A percentile compares a stretch with the other conserved stretches of the same genome.
Conservation (phyloP, 495 filamentous ascomycete genomes). For the Xylaria telfairii region DNA sequence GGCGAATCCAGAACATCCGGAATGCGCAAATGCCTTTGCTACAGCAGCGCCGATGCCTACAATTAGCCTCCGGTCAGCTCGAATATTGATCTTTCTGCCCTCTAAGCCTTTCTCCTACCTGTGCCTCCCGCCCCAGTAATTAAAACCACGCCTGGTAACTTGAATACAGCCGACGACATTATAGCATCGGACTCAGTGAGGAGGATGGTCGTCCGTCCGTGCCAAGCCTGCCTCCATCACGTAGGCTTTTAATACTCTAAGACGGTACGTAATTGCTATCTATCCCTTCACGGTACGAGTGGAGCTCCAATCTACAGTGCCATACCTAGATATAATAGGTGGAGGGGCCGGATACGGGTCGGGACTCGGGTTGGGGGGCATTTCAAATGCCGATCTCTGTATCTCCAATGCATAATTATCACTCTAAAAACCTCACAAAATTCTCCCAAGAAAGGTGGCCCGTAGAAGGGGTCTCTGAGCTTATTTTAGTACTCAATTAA, state of each 20-base stretch:
- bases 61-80: neutral
- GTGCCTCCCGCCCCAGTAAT: slow-evolving; percentile 36
- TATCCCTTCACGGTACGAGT: neutral
- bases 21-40: slow-evolving; percentile 55
- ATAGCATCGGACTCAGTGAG: neutral
- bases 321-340: too few species aligned
- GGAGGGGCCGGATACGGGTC: neutral
- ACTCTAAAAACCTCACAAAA: neutral
- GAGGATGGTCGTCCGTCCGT: neutral
- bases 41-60: slow-evolving; percentile 62
- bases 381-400: neutral
- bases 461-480: too few species aligned
- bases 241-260: neutral
- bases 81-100: neutral
- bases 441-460: too few species aligned
- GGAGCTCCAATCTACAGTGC: neutral
- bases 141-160: slow-evolving; percentile 34
- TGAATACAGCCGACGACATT: slow-evolving; percentile 31
- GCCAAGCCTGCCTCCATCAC: neutral
- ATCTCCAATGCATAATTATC: neutral
- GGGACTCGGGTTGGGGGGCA: neutral
- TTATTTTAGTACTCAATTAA: too few species aligned
- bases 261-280: neutral
- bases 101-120: slow-evolving; percentile 14
- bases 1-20: slow-evolving; percentile 55